Percentiles rank a stretch among this genome's conserved stretches.
These are phyloP conservation scores for Zalaria sp. DNA, from an alignment of 2,329 filamentous ascomycete genomes.

Conservation along the genomic window DNA sequence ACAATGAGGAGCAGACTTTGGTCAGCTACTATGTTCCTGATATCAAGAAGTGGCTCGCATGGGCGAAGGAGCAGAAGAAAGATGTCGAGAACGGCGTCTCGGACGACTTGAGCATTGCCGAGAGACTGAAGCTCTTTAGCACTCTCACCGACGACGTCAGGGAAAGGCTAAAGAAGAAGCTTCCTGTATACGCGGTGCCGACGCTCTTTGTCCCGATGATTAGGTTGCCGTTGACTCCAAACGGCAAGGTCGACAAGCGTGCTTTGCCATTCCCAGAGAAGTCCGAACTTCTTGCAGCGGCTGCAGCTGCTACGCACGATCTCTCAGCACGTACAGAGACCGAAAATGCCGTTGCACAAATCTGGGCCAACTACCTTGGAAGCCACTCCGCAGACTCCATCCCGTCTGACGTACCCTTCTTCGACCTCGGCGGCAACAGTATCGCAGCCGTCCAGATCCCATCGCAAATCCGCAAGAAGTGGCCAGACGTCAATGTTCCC, in stretches of 20 bases:
- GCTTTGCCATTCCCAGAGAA: constrained; percentile 70
- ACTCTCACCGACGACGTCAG: constrained; percentile 45
- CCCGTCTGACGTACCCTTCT: constrained; percentile 51
- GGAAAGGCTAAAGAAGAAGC: constrained; percentile 55
- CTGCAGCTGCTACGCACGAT: constrained; percentile 23
- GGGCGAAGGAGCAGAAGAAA: constrained; percentile 36
- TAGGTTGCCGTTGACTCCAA: constrained; percentile 67
- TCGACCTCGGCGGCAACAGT: constrained; percentile 68
- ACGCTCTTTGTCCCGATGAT: constrained; percentile 59
- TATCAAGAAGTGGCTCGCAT: constrained; percentile 56
- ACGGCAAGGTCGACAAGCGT: constrained; percentile 71
- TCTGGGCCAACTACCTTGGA: constrained; percentile 60
- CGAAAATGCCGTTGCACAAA: constrained; percentile 52
- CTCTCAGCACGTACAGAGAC: constrained; percentile 39
- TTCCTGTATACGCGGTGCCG: constrained; percentile 64
- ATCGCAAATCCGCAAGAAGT: constrained; percentile 50
- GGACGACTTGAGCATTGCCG: constrained; percentile 15
- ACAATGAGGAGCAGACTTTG: constrained; percentile 70
- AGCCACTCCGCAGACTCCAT: constrained; percentile 55
- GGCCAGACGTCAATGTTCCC: constrained; percentile 48
- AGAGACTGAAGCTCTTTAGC: constrained; percentile 44
- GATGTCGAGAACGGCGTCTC: constrained; percentile 4
- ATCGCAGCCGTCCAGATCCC: constrained; percentile 72
- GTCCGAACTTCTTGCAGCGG: constrained; percentile 46
- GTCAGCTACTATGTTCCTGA: constrained; percentile 88